phyloP scores from a whole-genome alignment of 1,284 basidiomycete genomes.

The Gymnopus androsaceus region DNA sequence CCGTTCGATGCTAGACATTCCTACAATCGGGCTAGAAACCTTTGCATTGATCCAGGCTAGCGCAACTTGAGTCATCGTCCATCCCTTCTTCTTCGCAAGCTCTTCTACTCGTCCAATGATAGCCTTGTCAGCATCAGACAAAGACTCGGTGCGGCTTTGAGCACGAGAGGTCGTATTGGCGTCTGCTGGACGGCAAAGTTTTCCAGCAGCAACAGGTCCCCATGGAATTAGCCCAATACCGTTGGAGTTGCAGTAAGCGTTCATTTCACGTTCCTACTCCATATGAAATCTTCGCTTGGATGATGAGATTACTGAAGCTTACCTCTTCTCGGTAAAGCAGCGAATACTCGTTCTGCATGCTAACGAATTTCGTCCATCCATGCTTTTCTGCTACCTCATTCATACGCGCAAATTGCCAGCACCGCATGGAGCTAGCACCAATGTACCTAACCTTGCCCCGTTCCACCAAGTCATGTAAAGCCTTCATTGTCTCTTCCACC shows the following conservation, averaged over 20 bases:
- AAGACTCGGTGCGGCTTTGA: constrained; percentile 3
- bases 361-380: constrained; percentile 38
- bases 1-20: constrained; percentile 15
- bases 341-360: constrained; percentile 40
- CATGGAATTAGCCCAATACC: constrained; percentile 27
- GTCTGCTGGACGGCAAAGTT: constrained; percentile 18
- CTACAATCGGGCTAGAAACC: constrained; percentile 29
- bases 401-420: constrained; percentile 45
- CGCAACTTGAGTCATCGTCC: constrained; percentile 30
- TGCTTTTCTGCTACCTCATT: constrained; percentile 36
- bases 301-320: neutral
- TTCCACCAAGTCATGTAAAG: constrained; percentile 44
- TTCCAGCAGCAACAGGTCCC: constrained; percentile 18
- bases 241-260: constrained; percentile 27
- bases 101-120: constrained; percentile 33
- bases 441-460: constrained; percentile 47
- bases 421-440: constrained; percentile 44
- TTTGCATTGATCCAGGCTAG: constrained; percentile 30
- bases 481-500: constrained; percentile 47
- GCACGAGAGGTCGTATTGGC: constrained; percentile 10
- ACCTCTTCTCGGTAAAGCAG: constrained; percentile 43
- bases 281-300: neutral
- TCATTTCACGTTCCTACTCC: constrained; percentile 20
- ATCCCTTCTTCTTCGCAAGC: constrained; percentile 29
- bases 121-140: constrained; percentile 21